A percentile compares a stretch with the other conserved stretches of the same genome.
phyloP scores from a whole-genome alignment of 345 rosid genomes.

The Hirschfeldia incana region DNA sequence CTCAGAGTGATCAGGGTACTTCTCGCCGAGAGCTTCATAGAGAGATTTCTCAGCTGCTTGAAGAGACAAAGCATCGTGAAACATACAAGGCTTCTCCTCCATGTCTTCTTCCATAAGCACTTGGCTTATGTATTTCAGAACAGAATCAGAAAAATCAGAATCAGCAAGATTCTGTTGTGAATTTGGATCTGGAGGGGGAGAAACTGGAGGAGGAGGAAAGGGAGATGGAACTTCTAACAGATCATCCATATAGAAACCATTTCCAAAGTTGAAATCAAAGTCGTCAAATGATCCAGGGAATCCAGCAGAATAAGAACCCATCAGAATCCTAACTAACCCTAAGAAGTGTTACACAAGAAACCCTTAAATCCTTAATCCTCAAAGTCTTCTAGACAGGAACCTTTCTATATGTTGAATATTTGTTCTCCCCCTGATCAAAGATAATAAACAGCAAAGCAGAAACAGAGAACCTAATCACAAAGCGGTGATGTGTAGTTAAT shows the following conservation, averaged over 20 bases:
- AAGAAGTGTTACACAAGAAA: constrained; percentile 31
- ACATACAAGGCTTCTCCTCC: constrained; percentile 60
- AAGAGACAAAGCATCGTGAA: constrained; percentile 66
- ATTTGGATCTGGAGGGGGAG: constrained; percentile 33
- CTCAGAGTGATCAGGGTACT: constrained; percentile 46
- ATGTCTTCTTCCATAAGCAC: constrained; percentile 81
- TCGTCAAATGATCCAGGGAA: constrained; percentile 33
- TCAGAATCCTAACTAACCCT: constrained; percentile 20
- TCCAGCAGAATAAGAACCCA: constrained; percentile 37
- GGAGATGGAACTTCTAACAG: constrained; percentile 36
- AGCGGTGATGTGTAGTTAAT: background rate
- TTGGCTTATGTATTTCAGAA: constrained; percentile 62
- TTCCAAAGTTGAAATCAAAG: constrained; percentile 29
- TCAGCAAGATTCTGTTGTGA: constrained; percentile 40
- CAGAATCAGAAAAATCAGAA: constrained; percentile 55
- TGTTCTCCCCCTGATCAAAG: background rate
- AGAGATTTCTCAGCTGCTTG: constrained; percentile 74
- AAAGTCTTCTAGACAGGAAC: background rate
- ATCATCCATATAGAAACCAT: constrained; percentile 39
- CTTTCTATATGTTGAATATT: background rate
- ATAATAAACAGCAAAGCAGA: background rate
- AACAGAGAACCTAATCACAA: constrained; percentile 25
- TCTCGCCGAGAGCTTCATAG: constrained; percentile 64
- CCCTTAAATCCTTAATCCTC: background rate
- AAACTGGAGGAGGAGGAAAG: constrained; percentile 9